phyloP scores from a whole-genome alignment of 164 flowering plant species.

The Cinnamomum chago region DNA sequence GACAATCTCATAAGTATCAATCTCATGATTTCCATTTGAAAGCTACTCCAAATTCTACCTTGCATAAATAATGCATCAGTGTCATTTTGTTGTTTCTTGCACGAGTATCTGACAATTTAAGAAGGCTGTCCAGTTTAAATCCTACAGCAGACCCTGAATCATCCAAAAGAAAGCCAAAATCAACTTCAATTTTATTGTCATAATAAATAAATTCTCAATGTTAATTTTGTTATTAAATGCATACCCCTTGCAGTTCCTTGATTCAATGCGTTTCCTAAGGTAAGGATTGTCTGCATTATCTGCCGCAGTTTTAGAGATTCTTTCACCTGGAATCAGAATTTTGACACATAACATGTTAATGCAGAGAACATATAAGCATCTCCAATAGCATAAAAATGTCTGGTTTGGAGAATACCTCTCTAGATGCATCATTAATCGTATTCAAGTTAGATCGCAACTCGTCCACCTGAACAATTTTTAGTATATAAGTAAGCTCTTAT shows the following conservation, averaged over 20 bases:
- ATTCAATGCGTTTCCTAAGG: constrained; percentile 95
- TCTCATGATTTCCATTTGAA: neutral
- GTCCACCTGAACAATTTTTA: constrained; percentile 52
- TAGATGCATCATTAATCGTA: constrained; percentile 69
- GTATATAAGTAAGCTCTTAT: neutral
- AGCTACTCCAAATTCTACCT: constrained; percentile 44
- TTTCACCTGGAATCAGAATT: constrained; percentile 59
- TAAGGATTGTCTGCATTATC: constrained; percentile 95
- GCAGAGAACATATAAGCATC: neutral
- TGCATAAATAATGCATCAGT: constrained; percentile 95
- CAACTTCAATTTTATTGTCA: neutral
- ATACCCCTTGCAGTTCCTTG: constrained; percentile 98
- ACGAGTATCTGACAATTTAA: constrained; percentile 96
- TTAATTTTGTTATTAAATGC: neutral
- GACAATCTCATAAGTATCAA: neutral
- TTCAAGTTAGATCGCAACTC: constrained; percentile 62
- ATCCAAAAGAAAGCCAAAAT: neutral
- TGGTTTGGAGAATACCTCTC: constrained; percentile 52
- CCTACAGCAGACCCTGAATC: constrained; percentile 93
- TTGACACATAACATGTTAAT: constrained; percentile 9
- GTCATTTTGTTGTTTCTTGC: constrained; percentile 97
- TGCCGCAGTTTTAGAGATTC: constrained; percentile 85
- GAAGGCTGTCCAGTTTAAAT: constrained; percentile 97
- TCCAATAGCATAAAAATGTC: neutral
- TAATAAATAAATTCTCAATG: neutral